These are phyloP conservation scores for Bauhinia variegata DNA, from an alignment of 306 rosid genomes.

Conservation along the genomic window DNA sequence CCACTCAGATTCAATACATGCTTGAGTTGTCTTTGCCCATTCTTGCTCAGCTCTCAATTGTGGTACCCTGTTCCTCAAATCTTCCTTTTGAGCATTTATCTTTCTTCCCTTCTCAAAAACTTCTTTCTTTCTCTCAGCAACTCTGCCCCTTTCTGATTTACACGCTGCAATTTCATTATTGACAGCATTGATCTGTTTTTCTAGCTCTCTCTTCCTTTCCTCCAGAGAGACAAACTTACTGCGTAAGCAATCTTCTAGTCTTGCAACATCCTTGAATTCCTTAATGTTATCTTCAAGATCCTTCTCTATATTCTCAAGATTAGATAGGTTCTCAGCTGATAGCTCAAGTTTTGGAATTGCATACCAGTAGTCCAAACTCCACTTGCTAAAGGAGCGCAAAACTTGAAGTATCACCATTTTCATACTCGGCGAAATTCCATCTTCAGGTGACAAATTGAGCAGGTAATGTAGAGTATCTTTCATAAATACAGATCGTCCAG, in stretches of 20 bases:
- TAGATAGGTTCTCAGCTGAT: not conserved
- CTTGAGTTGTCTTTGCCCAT: too few relatives aligned
- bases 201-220: constrained; percentile 28
- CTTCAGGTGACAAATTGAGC: constrained; percentile 29
- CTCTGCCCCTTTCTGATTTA: too few relatives aligned
- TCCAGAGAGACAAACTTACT: constrained; percentile 4
- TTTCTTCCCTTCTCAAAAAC: too few relatives aligned
- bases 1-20: too few relatives aligned
- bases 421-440: too few relatives aligned
- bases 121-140: too few relatives aligned
- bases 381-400: constrained; percentile 14
- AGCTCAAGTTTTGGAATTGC: constrained; percentile 35
- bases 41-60: too few relatives aligned
- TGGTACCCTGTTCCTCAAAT: too few relatives aligned
- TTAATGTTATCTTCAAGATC: constrained; percentile 25
- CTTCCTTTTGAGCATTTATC: too few relatives aligned
- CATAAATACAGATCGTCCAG: constrained; percentile 24
- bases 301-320: constrained; percentile 12
- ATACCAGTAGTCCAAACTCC: constrained; percentile 33
- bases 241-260: constrained; percentile 12
- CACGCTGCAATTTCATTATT: too few relatives aligned
- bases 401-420: constrained; percentile 14
- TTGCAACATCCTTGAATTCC: constrained; percentile 28
- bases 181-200: not conserved
- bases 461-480: constrained; percentile 20